Conservation (phyloP, 345 rosid genomes). For the Eucalyptus polybractea region DNA sequence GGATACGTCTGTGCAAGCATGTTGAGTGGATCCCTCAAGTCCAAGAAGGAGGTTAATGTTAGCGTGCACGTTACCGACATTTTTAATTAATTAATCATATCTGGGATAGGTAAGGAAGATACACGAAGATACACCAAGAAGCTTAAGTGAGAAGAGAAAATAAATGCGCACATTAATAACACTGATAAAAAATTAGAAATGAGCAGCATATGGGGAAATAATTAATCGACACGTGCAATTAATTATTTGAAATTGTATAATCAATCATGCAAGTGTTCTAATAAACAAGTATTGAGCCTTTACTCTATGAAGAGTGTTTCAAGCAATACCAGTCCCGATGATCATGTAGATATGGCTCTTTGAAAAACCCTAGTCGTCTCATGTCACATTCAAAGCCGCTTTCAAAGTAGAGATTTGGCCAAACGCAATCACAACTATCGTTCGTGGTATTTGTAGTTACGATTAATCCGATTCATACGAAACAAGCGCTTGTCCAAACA, state of each 20-base stretch:
- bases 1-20: background rate
- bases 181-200: background rate
- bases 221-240: background rate
- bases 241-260: background rate
- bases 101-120: background rate
- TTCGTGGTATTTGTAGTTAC: background rate
- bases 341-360: no score
- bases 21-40: background rate
- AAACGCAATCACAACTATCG: background rate
- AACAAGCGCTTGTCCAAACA: accelerated
- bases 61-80: background rate
- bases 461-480: background rate
- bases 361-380: no score
- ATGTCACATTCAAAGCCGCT: no score
- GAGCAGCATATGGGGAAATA: background rate
- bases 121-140: background rate
- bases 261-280: background rate
- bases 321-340: background rate
- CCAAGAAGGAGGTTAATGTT: background rate
- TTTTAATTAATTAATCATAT: background rate
- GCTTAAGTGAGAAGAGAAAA: background rate
- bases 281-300: background rate
- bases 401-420: background rate
- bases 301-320: background rate
- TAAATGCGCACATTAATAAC: background rate